A percentile compares a stretch with the other conserved stretches of the same genome.
These are phyloP conservation scores for Vicia villosa DNA, from an alignment of 306 rosid genomes.

Conservation along the genomic window DNA sequence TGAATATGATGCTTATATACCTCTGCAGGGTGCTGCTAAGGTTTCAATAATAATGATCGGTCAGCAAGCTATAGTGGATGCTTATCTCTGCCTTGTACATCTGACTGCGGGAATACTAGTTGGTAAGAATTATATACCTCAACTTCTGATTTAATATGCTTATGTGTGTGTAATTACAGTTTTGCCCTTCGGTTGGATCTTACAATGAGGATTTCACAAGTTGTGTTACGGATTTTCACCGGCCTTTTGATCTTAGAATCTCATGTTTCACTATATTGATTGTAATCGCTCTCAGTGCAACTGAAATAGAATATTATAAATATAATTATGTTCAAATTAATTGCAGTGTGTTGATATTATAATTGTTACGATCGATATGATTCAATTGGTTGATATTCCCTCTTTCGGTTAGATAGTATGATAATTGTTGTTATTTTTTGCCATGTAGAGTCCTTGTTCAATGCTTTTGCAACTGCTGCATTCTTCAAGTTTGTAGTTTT, in stretches of 20 bases:
- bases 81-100: slow-evolving; percentile 95
- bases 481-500: slow-evolving; percentile 97
- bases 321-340: slow-evolving; percentile 6
- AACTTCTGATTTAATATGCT: too few species aligned
- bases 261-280: too few species aligned
- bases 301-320: background rate
- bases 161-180: too few species aligned
- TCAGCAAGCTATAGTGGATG: slow-evolving; percentile 98
- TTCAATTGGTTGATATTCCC: slow-evolving; percentile 20
- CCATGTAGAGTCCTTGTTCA: slow-evolving; percentile 84
- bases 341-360: slow-evolving; percentile 12
- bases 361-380: slow-evolving; percentile 21
- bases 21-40: slow-evolving; percentile 94
- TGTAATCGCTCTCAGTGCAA: too few species aligned
- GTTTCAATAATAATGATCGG: slow-evolving; percentile 94
- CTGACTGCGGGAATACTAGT: slow-evolving; percentile 97
- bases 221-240: too few species aligned
- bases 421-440: slow-evolving; percentile 35
- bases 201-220: too few species aligned
- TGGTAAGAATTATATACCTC: too few species aligned
- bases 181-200: too few species aligned
- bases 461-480: slow-evolving; percentile 99
- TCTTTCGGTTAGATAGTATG: background rate
- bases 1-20: slow-evolving; percentile 20
- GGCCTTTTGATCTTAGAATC: too few species aligned